These are phyloP conservation scores for Spathaspora arborariae DNA, from an alignment of 805 yeast species.

Conservation along the genomic window DNA sequence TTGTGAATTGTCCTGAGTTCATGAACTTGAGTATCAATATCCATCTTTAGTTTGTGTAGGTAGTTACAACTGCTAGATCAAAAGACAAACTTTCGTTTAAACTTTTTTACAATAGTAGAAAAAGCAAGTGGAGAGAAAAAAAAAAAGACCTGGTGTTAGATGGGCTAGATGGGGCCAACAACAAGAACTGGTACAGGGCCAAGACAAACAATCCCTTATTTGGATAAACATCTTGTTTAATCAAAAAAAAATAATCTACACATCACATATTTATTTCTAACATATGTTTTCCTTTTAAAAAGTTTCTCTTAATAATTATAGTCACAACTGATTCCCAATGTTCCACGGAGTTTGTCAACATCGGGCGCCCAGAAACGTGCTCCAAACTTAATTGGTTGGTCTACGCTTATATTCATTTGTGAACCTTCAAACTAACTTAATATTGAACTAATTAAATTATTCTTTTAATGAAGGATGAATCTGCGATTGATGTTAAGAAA, in stretches of 20 bases:
- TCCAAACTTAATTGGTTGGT: conserved; percentile 30
- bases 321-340: conserved; percentile 46
- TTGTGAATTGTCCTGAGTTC: conserved; percentile 17
- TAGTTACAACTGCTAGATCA: neutral
- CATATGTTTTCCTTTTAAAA: too few species aligned
- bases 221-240: too few species aligned
- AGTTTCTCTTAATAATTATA: conserved; percentile 11
- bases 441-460: conserved; percentile 10
- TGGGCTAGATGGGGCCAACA: too few species aligned
- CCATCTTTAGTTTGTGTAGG: conserved; percentile 11
- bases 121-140: neutral
- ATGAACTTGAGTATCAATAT: conserved; percentile 10
- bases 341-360: conserved; percentile 36
- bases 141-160: too few species aligned
- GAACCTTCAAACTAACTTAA: conserved; percentile 19
- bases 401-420: conserved; percentile 34
- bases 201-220: too few species aligned
- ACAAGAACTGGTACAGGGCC: too few species aligned
- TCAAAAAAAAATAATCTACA: neutral
- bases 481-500: conserved; percentile 37
- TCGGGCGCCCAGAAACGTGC: conserved; percentile 48
- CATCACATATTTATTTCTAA: too few species aligned
- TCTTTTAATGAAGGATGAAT: conserved; percentile 26
- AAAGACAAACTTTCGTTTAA: too few species aligned
- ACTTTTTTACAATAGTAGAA: too few species aligned